Evolutionary conservation across 2,329 filamentous ascomycete species (phyloP).

Genomic region (Tolypocladium album): DNA sequence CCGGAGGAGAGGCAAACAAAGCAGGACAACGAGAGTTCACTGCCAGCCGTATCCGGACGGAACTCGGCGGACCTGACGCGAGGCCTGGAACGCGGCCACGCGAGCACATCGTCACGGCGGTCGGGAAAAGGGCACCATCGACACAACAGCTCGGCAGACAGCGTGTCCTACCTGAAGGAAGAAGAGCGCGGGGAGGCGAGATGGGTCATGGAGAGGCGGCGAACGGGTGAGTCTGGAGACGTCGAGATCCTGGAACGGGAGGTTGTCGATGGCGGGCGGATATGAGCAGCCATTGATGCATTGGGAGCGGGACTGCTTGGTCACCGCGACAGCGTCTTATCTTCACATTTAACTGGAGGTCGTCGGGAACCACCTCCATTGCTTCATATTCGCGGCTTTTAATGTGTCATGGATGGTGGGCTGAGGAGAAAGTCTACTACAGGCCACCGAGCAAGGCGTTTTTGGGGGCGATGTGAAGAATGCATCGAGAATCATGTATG

Average conservation of each 20-base stretch:
- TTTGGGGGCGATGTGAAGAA: not conserved
- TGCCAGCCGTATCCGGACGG: not conserved
- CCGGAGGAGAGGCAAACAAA: no score
- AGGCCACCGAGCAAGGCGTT: not conserved
- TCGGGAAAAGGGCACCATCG: conserved; percentile 34
- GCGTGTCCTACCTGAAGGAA: conserved; percentile 60
- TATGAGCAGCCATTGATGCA: conserved; percentile 16
- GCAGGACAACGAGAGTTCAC: not conserved
- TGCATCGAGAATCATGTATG: not conserved
- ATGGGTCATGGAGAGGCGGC: conserved; percentile 60
- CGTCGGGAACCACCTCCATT: not conserved
- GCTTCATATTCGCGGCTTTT: not conserved
- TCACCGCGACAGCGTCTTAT: not conserved
- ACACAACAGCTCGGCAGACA: conserved; percentile 50
- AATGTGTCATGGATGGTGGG: not conserved
- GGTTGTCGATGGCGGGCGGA: conserved; percentile 46
- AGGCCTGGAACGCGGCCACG: conserved; percentile 2
- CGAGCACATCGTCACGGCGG: conserved; percentile 6
- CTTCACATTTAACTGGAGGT: not conserved
- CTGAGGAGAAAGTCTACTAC: not conserved
- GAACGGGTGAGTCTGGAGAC: conserved; percentile 55
- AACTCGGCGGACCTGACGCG: not conserved
- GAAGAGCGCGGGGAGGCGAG: conserved; percentile 46
- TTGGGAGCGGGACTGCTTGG: not conserved
- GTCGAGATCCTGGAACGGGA: conserved; percentile 55